Base-by-base conservation (phyloP, 2,329 filamentous ascomycete genomes). In the Calonectria pteridis region DNA sequence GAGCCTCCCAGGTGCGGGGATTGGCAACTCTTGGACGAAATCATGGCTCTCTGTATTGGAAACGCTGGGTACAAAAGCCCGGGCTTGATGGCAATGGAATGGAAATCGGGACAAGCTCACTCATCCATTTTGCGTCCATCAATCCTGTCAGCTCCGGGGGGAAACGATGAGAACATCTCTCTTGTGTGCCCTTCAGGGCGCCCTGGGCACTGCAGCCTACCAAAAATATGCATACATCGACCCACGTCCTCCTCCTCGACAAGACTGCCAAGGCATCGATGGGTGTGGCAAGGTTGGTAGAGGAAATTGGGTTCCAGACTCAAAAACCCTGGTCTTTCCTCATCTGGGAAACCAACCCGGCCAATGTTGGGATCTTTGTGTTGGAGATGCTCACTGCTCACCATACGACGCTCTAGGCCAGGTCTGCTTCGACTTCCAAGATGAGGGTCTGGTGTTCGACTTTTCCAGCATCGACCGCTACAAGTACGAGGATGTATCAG, bases 401-500 rank as follows among this genome's bases (percentile, higher is more conserved):
- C 78, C 77, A 31, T 71, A 77, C 20, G 75, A 81, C 37, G 76
- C 79, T 5, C 31, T 77, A 31, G 73, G 74, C 55, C 76, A 79
- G 69, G 79, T 80, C 31, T 74, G 53, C 67, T 81, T 80, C 67
- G 76, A 77, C 55, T 81, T 81, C 71, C 72, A 80, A 58, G 78
- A 81, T 26, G 78, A 81, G 6, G 76, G 69, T 23, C 69, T 81
- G 3, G 53, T 80, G 28, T 77, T 81, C 67, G 73, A 80, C 64
- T 80, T 81, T 49, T 63, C 75, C 20, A 65, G 74, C 31, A 78
- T 79, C 58, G 67, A 77, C 29, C 77, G 76, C 69, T 79, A 80
- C 77, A 79, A 79, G 73, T 81, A 79, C n/a, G 79, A 81, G 28
- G 79, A 81, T 74, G 77, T 81, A 10, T 66, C 66, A 16, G 65